These are phyloP conservation scores for Ceratobasidium sp. DNA, from an alignment of 1,284 basidiomycete genomes.

Conservation along the genomic window DNA sequence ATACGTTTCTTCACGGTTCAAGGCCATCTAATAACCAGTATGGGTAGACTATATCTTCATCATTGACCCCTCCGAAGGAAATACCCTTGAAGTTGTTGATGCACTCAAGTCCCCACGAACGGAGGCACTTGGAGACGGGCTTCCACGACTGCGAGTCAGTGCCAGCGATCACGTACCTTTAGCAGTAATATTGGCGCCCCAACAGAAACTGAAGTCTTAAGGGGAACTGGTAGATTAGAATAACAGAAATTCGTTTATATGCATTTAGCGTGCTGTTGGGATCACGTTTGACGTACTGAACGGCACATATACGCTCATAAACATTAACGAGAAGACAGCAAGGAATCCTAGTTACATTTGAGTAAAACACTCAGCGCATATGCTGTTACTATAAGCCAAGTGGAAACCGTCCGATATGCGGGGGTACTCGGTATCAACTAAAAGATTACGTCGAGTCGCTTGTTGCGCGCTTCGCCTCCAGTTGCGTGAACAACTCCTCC, in stretches of 20 bases:
- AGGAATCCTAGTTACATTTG: not conserved
- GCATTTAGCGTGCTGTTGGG: not conserved
- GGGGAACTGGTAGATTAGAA: not conserved
- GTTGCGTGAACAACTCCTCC: constrained; percentile 63
- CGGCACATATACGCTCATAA: not conserved
- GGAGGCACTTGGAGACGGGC: constrained; percentile 73
- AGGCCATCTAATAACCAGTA: constrained; percentile 14
- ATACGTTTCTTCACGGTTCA: constrained; percentile 44
- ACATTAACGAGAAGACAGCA: not conserved
- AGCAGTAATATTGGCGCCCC: constrained; percentile 5
- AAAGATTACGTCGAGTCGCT: not conserved
- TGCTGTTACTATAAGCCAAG: constrained; percentile 17
- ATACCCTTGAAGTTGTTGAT: constrained; percentile 60
- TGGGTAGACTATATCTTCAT: constrained; percentile 84
- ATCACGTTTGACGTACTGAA: not conserved
- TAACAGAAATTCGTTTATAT: not conserved
- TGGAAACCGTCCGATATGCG: constrained; percentile 8
- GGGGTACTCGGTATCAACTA: constrained; percentile 6
- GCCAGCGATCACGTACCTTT: constrained; percentile 91
- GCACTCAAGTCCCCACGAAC: constrained; percentile 73
- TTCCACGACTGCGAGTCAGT: constrained; percentile 82
- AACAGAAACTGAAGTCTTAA: not conserved
- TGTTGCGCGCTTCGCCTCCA: constrained; percentile 54
- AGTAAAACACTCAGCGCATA: not conserved
- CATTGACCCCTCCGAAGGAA: constrained; percentile 51